Evolutionary conservation across 176 grass and related monocot genomes (phyloP), one percentile per base, ranked within the genome.

Genomic region (Triticum aestivum): DNA sequence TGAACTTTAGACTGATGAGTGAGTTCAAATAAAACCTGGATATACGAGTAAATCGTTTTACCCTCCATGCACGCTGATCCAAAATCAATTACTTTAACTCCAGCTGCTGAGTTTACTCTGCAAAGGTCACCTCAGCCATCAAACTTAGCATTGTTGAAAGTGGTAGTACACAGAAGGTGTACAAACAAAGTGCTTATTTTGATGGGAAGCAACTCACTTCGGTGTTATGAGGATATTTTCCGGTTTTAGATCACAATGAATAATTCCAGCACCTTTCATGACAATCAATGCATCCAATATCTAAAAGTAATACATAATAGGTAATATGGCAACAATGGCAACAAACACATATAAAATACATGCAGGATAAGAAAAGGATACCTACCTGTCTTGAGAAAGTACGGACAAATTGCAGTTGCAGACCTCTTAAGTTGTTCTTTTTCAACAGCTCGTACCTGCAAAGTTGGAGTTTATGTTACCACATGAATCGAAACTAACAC

Each of bases 31-130:
- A 56, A 89, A 83, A 96, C 97, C 97, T 99, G 94, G 85, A 99
- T 99, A 82, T 99, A 99, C 13, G 97, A 94, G 85, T 99, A 99
- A 85, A 97, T 74, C 45, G 97, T 99, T 85, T 91, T 90, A 52
- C 92, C 94, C 87, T 97, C 97, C 90, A 87, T 85, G 86, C 97
- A 99, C n/a, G 94, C 97, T 91, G 97, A 97, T 34, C 97, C 97
- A 90, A 99, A 99, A 94, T 99, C 97, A 87, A 99, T 99, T 62
- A 99, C 94, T 90, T 99, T 99, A 84, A 99, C 92, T 91, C 91
- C 90, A 86, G 94, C 86, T 90, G 87, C 89, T 83, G 93, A 94
- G 85, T 90, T 97, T 85, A 91, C 85, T 81, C 97, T 99, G 87
- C 61, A 91, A 82, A 94, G 54, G 39, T 51, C 68, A 95, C 54